Base-by-base conservation (phyloP, 2,329 filamentous ascomycete genomes). In the Ascosphaera apis region DNA sequence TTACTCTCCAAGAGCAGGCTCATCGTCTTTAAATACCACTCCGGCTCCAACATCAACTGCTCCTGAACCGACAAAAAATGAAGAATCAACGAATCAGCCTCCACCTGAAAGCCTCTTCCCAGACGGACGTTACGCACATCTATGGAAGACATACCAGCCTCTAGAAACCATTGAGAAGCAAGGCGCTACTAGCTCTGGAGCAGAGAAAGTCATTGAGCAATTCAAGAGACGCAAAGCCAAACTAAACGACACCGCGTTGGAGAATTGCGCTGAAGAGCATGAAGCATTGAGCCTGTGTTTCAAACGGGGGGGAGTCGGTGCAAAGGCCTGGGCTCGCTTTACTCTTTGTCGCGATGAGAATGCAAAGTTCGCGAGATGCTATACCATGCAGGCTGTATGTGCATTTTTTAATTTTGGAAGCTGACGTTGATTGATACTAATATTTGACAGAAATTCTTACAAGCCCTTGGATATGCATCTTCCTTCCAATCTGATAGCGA, bases 201-300 rank as follows among this genome's bases (percentile, higher is more conserved):
- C 92, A 50, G 77, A 78, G 53, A 66, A 81, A 51, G 73, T 95
- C 38, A 62, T 93, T 36, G 76, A 86, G 36, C 74, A 72, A 4
- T 91, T 76, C 65, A 91, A 92, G 53, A 72, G 80, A 50, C 73
- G 83, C 41, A 81, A 78, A 51, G 67, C 70, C 23, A 67, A 72
- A 37, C 79, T 95, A 41, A 80, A 79, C 19, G 65, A 68, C 31
- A 79, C 82, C 1, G 84, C 86, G 7, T 63, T 92, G 49, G 88
- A 98, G 59, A 98, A 95, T 53, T 98, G 88, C 55, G 76, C 82
- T 1, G 55, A 84, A 41, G 81, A 91, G 52, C 82, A 93, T 58
- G 65, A 81, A 50, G 75, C 76, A 39, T 76, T 91, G 62, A 72
- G 75, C 40, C 66, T 76, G 34, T 98, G 88, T 62, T 88, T 88